Evolutionary conservation across 805 yeast genomes (phyloP), one percentile per base, ranked within the genome.

Genomic region (Ogataea henricii): DNA sequence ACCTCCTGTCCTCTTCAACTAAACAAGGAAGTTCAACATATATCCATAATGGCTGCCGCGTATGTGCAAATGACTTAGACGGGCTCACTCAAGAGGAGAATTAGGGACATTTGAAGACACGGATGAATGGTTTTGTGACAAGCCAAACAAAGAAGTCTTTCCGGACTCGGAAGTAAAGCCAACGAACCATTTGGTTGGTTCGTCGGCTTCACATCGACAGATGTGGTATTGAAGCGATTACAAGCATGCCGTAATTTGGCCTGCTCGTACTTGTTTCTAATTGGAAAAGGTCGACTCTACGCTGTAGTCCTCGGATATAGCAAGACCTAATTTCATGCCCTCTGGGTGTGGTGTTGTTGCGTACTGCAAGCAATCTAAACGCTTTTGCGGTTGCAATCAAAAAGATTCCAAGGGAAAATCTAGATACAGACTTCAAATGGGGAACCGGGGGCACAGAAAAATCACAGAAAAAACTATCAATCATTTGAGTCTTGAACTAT

Each of bases 341-440:
- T 48, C 20, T 47, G 46, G 50, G 49, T 53, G 50, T 55, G 67
- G 67, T 64, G n/a, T 50, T 62, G 67, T 54, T 55, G 55, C 46
- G 37, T 57, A 53, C 48, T 44, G 48, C 14, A 33, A 17, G 16
- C 27, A 5, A 16, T 26, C 12, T 12, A 12, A 7, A 6, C n/a
- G 43, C 27, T 30, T 20, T n/a, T 32, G 34, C 49, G 54, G 54
- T 65, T 62, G 45, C 56, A 52, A 54, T 53, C 39, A 66, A 68
- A 62, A 40, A 13, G 17, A 66, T 67, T 55, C 68, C 72, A 68
- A 56, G 62, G 69, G 69, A 64, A 64, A 64, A 56, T 43, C 42
- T 39, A 39, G 42, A 39, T 39, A 39, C 32, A 43, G 42, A 37
- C 30, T 40, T 41, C 46, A 29, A 35, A 30, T 36, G 41, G 26